Evolutionary conservation across 306 rosid species (phyloP).

Genomic region (Rubus parviflorus): DNA sequence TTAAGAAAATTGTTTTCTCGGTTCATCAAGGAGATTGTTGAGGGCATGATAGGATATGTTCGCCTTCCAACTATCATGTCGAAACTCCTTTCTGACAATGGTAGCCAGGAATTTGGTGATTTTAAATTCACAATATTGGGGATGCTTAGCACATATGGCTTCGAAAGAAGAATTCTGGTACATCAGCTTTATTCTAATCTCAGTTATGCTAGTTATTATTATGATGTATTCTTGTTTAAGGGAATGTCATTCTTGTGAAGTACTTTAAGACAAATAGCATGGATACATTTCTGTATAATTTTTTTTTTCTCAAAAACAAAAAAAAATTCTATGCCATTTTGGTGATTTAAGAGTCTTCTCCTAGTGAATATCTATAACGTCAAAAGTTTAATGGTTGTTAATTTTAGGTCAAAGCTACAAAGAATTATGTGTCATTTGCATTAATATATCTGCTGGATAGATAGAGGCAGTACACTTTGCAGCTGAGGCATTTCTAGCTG

Average conservation of each 20-base stretch:
- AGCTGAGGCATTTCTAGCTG: not conserved
- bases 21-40: conserved; percentile 92
- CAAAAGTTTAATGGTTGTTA: not conserved
- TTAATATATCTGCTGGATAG: not conserved
- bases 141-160: conserved; percentile 91
- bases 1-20: conserved; percentile 74
- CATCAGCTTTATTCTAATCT: conserved; percentile 5
- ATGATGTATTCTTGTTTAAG: not conserved
- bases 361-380: not conserved
- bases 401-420: not conserved
- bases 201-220: conserved; percentile 1
- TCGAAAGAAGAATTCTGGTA: conserved; percentile 99
- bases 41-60: conserved; percentile 95
- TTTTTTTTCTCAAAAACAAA: not conserved
- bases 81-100: conserved; percentile 90
- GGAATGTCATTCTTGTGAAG: not conserved
- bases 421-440: not conserved
- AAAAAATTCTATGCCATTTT: not conserved
- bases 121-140: conserved; percentile 91
- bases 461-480: not conserved
- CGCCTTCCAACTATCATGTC: conserved; percentile 93
- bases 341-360: not conserved
- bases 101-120: conserved; percentile 94
- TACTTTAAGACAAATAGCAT: not conserved
- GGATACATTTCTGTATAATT: not conserved